Base-by-base conservation (phyloP, 1,284 basidiomycete species). In the Lignosus rhinocerotis region DNA sequence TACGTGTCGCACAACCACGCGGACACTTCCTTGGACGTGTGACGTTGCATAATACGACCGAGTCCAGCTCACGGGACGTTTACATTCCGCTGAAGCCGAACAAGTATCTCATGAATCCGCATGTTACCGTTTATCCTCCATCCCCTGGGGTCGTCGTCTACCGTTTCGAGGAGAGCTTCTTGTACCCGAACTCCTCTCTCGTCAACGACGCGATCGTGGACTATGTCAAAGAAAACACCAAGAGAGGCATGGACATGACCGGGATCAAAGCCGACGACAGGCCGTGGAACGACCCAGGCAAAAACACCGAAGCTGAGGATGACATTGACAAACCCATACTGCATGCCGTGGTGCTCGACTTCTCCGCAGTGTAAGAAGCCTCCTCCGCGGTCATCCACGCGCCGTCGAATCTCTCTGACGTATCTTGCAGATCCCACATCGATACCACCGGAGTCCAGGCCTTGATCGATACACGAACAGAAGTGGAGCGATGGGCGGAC, bases 211-310 rank as follows among this genome's bases (percentile, higher is more conserved):
- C 82, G 0, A 78, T 98, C 34, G 88, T 94, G 41, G 89, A 91
- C 60, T 82, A 93, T 64, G 92, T 94, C 67, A 95, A 92, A 73
- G 76, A 78, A 60, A 78, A 86, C 64, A 94, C 90, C 58, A 82
- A 85, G 25, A 84, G 94, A 32, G 93, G 92, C 19, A 82, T 80
- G 67, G 90, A 93, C 70, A 81, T 90, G 76, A 78, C 80, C 46
- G 71, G 76, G 30, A 78, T 90, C 63, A 79, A 73, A 57, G 74
- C 83, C 21, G 79, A 81, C 62, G 93, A 98, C 70, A 83, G 96
- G 48, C 86, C 93, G 4, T 98, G 96, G 96, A 98, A 98, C 71
- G 94, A 96, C 70, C 88, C 93, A 10, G 92, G 76, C 25, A 77
- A 77, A 8, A 75, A 73, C 50, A 55, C 36, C 34, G 80, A 85